Percentiles rank a stretch among this genome's conserved stretches.
These are phyloP conservation scores for Luffa acutangula DNA, from an alignment of 306 rosid species.

Conservation along the genomic window DNA sequence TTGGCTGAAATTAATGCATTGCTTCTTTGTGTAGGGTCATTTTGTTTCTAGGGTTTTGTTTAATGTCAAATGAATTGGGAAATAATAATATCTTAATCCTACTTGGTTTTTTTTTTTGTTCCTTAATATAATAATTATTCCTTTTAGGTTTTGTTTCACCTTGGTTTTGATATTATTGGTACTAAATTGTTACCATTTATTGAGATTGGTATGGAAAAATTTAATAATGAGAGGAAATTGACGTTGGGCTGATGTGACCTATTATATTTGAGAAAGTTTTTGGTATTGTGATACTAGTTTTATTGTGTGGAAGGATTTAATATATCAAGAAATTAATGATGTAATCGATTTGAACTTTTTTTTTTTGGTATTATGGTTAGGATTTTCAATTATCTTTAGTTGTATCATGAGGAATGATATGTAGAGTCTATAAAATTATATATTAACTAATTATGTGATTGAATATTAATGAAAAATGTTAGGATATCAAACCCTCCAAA, in stretches of 20 bases:
- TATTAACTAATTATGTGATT: no score
- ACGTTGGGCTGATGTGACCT: background rate
- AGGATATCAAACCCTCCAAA: no score
- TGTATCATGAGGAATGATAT: no score
- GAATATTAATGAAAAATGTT: no score
- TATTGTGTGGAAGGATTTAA: background rate
- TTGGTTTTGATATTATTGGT: background rate
- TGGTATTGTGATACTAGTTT: no score
- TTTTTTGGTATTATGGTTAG: no score
- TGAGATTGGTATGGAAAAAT: background rate
- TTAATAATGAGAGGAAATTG: background rate
- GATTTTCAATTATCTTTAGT: no score
- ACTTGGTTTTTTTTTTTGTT: background rate
- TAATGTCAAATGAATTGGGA: background rate
- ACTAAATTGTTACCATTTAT: background rate
- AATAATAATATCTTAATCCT: background rate
- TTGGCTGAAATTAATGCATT: slow-evolving; percentile 11
- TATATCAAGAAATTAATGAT: background rate
- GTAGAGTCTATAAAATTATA: no score
- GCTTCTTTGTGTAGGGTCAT: slow-evolving; percentile 18
- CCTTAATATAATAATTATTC: background rate
- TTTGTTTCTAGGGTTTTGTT: slow-evolving; percentile 6
- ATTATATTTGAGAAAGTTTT: background rate
- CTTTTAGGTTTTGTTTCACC: no score
- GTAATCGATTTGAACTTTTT: no score